phyloP scores from a whole-genome alignment of 2,329 filamentous ascomycete genomes.

The Trichothecium sympodiale region DNA sequence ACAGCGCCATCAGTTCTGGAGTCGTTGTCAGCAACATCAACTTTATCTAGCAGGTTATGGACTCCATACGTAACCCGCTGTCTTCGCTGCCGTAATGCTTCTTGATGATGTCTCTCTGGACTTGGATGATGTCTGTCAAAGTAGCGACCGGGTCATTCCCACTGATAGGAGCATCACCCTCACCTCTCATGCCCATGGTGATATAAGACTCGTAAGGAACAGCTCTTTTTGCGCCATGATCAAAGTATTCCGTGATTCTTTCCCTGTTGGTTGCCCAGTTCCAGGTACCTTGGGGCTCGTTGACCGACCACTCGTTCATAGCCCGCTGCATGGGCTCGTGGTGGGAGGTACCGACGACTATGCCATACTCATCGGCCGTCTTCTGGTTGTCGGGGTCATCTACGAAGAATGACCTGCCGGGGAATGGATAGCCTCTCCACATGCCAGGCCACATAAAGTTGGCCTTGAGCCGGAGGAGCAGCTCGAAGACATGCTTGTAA shows the following conservation, averaged over 20 bases:
- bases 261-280: constrained; percentile 41
- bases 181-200: constrained; percentile 45
- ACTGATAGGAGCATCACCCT: constrained; percentile 31
- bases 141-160: constrained; percentile 1
- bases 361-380: constrained; percentile 51
- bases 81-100: constrained; percentile 4
- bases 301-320: constrained; percentile 30
- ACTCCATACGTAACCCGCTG: not conserved
- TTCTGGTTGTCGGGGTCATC: constrained; percentile 58
- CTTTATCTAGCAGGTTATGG: not conserved
- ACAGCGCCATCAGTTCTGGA: constrained; percentile 28
- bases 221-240: constrained; percentile 38
- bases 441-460: constrained; percentile 66
- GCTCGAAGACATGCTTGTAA: constrained; percentile 57
- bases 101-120: constrained; percentile 6
- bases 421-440: constrained; percentile 36
- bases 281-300: constrained; percentile 34
- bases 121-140: constrained; percentile 5
- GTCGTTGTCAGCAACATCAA: not conserved
- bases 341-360: constrained; percentile 50
- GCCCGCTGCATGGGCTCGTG: constrained; percentile 51
- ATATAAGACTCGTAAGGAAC: constrained; percentile 42
- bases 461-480: constrained; percentile 54
- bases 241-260: constrained; percentile 43
- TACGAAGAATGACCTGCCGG: constrained; percentile 52